Evolutionary conservation across 2,329 filamentous ascomycete species (phyloP), one percentile per base, ranked within the genome.

Genomic region (Fonsecaea monophora): DNA sequence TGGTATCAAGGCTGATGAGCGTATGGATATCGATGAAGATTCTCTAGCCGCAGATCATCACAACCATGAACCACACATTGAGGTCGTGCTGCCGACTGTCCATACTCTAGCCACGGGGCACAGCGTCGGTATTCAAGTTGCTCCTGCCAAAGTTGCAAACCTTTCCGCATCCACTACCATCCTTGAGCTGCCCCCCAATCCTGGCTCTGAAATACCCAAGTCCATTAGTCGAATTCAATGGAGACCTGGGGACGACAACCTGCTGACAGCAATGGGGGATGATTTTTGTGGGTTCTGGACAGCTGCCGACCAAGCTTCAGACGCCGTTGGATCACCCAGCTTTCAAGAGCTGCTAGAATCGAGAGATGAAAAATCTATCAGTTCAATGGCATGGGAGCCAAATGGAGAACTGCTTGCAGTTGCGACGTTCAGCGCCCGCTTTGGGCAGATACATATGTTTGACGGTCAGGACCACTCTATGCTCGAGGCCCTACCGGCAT

Each of bases 41-140:
- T 66, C 63, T 38, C 53, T 62, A 8, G 78, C 78, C 13, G 81
- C 82, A 66, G 76, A 80, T 68, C 79, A 65, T 65, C 72, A 40
- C 59, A 42, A 62, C 69, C 63, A 67, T 45, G 67, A 68, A 61
- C 63, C 68, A 70, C 67, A 74, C 56, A 12, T 70, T 69, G 66
- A 71, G 64, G 37, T 53, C 40, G 59, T 71, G 58, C 71, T 73
- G 42, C 72, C 75, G 9, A 72, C 75, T 60, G 74, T 75, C 37
- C 77, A 77, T 65, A 82, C 81, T 10, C 71, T 83, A 65, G 78
- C 77, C 42, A 80, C 75, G 54, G 82, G 82, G 58, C 75, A 77
- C 62, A 83, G 81, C 73, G 75, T 80, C 70, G 81, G 79, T 66
- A 77, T 83, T 65, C 82, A 83, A 74, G 82, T 80, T 71, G 63